Evolutionary conservation across 345 rosid species (phyloP).

Genomic region (Eucalyptus caleyi): DNA sequence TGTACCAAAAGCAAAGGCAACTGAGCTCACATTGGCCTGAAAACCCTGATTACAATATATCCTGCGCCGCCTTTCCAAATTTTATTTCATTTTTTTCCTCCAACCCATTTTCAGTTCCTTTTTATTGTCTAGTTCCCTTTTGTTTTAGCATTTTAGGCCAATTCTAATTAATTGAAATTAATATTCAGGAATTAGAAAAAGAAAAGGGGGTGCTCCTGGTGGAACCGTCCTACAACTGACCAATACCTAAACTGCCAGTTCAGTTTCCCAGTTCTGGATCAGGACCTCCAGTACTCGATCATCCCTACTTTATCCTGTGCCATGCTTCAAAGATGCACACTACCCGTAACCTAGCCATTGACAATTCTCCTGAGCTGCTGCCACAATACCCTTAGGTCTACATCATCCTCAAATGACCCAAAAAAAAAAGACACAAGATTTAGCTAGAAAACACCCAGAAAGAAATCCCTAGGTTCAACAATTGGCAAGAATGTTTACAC

Average conservation of each 20-base stretch:
- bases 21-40: neutral
- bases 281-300: neutral
- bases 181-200: neutral
- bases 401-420: neutral
- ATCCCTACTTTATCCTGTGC: neutral
- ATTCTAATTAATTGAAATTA: neutral
- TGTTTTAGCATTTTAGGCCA: neutral
- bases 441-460: neutral
- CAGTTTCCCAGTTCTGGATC: neutral
- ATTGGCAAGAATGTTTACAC: neutral
- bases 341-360: neutral
- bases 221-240: neutral
- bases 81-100: neutral
- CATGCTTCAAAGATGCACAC: neutral
- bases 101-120: neutral
- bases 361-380: neutral
- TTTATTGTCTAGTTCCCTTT: neutral
- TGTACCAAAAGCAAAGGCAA: neutral
- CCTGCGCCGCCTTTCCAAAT: neutral
- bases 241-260: neutral
- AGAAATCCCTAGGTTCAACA: neutral
- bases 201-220: neutral
- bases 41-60: neutral
- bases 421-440: neutral
- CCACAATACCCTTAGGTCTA: neutral